Conservation (phyloP, 257 asterid genomes). For the Gynochthodes officinalis region DNA sequence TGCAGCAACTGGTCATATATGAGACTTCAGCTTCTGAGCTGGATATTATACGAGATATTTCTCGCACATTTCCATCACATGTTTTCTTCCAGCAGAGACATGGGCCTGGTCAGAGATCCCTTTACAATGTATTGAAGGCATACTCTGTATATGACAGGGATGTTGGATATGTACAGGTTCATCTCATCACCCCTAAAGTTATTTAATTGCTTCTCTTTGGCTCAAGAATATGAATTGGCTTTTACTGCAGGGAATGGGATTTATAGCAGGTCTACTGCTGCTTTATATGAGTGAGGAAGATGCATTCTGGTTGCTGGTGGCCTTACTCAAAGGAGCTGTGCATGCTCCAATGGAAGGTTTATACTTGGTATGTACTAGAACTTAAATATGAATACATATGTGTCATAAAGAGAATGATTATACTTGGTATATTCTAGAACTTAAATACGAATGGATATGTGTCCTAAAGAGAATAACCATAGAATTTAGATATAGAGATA, state of each 20-base stretch:
- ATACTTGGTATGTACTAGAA: constrained; percentile 60
- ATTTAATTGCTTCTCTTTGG: not conserved
- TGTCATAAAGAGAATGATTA: not conserved
- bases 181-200: constrained; percentile 8
- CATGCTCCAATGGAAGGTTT: constrained; percentile 99
- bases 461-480: no score
- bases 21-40: constrained; percentile 99
- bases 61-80: constrained; percentile 99
- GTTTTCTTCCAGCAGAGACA: constrained; percentile 99
- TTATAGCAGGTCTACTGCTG: constrained; percentile 91
- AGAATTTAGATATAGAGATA: no score
- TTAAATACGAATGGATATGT: no score
- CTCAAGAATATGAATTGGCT: constrained; percentile 13
- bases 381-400: not conserved
- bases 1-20: constrained; percentile 97
- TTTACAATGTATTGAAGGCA: constrained; percentile 93
- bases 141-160: constrained; percentile 94
- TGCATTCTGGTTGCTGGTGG: constrained; percentile 99
- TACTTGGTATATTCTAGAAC: no score
- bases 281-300: constrained; percentile 99
- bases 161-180: constrained; percentile 98
- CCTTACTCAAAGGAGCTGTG: constrained; percentile 97
- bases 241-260: constrained; percentile 96
- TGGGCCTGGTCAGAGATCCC: constrained; percentile 99
- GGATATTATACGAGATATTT: constrained; percentile 93